phyloP scores from a whole-genome alignment of 371 early-diverging fungal genomes.

The Choanephora cucurbitarum region DNA sequence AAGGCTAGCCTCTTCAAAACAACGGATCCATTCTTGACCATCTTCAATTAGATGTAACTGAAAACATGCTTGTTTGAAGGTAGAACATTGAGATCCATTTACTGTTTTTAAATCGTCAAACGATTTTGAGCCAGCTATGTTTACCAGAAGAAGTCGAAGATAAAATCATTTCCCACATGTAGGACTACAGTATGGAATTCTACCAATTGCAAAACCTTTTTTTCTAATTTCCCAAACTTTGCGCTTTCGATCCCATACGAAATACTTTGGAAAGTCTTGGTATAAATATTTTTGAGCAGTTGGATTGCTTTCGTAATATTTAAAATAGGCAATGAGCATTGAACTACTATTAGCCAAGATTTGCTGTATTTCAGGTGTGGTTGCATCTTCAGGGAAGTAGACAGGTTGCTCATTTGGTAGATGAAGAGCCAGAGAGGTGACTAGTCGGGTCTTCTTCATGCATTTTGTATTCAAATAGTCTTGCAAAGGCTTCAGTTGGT shows the following conservation, averaged over 20 bases:
- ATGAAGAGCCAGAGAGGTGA: not conserved
- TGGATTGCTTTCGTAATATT: not conserved
- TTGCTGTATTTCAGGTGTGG: not conserved
- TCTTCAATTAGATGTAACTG: not conserved
- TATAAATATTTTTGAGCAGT: not conserved
- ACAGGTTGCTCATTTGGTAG: not conserved
- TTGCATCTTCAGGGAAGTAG: too few species aligned
- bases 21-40: not conserved
- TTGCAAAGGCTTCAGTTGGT: not conserved
- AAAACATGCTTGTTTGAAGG: not conserved
- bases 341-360: not conserved
- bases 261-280: slow-evolving; percentile 11
- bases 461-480: slow-evolving; percentile 1
- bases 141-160: not conserved
- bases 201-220: slow-evolving; percentile 7
- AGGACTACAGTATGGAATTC: slow-evolving; percentile 2
- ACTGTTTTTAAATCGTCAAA: not conserved
- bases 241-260: not conserved
- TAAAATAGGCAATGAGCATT: slow-evolving; percentile 4
- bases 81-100: not conserved
- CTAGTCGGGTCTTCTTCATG: not conserved
- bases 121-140: not conserved
- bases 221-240: not conserved
- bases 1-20: not conserved
- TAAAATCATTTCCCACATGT: not conserved